Evolutionary conservation across 495 filamentous ascomycete species (phyloP), one percentile per base, ranked within the genome.

Genomic region (Neurospora sp.): DNA sequence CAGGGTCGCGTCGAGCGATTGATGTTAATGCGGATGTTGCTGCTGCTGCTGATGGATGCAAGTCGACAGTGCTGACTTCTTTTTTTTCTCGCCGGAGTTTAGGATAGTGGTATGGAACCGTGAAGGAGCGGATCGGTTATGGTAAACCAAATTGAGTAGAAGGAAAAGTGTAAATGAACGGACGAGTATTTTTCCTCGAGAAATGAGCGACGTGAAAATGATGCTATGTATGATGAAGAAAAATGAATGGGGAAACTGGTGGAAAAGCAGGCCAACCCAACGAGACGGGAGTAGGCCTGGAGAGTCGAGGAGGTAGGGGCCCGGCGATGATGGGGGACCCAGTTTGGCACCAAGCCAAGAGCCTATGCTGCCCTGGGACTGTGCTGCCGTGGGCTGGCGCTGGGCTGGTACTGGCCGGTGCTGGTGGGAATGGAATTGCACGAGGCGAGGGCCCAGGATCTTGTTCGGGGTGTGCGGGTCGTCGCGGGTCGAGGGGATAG

Each of bases 121-220:
- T 71, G 44, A 59, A 69, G 53, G 44, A 59, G 44, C 53, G 22
- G 44, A 59, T 71, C 70, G 70, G 70, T 47, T 59, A 39, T 37
- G 69, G 39, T 65, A 3, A 65, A 65, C 53, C 53, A 65, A 65
- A 18, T 18, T 65, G 53, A 76, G 75, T 68, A 72, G 72, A 72
- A 71, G 47, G 71, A 39, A 59, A 38, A 61, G 42, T 38, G 40
- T 27, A 77, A 81, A 79, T 73, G 78, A 81, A 75, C 71, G 80
- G 78, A 81, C 78, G 78, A 78, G 77, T 75, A 74, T 74, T 47
- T 41, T 76, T 65, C 53, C 76, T 78, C 76, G 69, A 69, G 71
- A 74, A 79, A 81, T 40, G 78, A 80, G 75, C 71, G 78, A 78
- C 77, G 75, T 75, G 77, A 78, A 65, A 77, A 78, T 78, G 77